Base-by-base conservation (phyloP, 2,329 filamentous ascomycete species). In the Arthrinium phaeospermum region DNA sequence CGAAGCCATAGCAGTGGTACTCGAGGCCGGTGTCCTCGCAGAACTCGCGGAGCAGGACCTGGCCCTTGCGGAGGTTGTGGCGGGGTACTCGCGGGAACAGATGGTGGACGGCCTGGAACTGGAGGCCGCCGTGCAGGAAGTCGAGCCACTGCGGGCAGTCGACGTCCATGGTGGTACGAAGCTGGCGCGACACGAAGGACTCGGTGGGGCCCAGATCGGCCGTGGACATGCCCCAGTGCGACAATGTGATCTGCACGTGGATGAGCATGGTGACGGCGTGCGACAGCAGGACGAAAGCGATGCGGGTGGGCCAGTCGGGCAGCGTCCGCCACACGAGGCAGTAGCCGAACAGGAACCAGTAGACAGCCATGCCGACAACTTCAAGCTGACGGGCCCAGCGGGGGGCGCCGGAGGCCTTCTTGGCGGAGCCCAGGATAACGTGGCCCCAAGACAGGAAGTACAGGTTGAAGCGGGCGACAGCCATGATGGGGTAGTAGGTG, bases 161-260 rank as follows among this genome's bases (percentile, higher is more conserved):
- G 68, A 94, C 89, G 77, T 94, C 92, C 91, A 93, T 92, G 37
- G 91, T 93, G 3, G 91, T 93, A 64, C 91, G 87, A 49, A 93
- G 83, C 86, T 92, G 91, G 77, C 90, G 90, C 82, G 93, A 91
- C 0, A 91, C 85, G 78, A 93, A 93, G 0, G 90, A 91, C 78
- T 93, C 91, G 71, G 85, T 83, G 67, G 89, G 86, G 73, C 91
- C 91, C 2, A 92, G 85, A 74, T 93, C 90, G 0, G 88, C 83
- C 2, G 90, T 92, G 34, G 89, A 90, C 91, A 93, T 94, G 73
- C 89, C 91, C 85, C 91, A 93, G 81, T 94, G 92, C 1, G 89
- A 91, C 12, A 93, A 87, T 0, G 91, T 93, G 79, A 94, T 93
- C 76, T 93, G 92, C 1, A 93, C 86, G 78, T 94, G 92, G 30